Evolutionary conservation across 495 filamentous ascomycete genomes (phyloP), one percentile per base, ranked within the genome.

Genomic region (Aspergillus sclerotioniger): DNA sequence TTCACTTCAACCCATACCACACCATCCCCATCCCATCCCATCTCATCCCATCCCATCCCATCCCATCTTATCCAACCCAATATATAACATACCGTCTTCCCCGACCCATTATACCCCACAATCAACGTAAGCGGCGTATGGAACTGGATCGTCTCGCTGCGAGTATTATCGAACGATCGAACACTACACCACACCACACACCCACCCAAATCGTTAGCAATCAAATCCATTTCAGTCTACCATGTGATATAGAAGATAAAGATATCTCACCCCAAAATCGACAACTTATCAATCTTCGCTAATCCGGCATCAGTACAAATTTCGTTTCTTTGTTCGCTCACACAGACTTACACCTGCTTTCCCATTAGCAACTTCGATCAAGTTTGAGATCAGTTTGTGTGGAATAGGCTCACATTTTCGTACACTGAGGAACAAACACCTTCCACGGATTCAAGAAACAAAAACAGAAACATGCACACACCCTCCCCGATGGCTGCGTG

Each of bases 31-130:
- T 25, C 25, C 25, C 25, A 25, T 5, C 25, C 25, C 25, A 25
- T 25, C 25, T 25, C 25, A 25, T 25, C 25, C 25, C 2, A 3
- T 5, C 25, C n/a, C n/a, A n/a, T 25, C 25, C 25, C 25, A 25
- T 5, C 25, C 25, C 25, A 25, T 25, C 25, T 25, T 5, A 25
- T 25, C 25, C 25, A 25, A 3, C 25, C 25, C n/a, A n/a, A n/a
- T n/a, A n/a, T n/a, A n/a, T n/a, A 25, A 25, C 46, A 12, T 73
- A 85, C 83, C 46, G 94, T 98, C 76, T 98, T 98, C 44, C 95
- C 94, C 8, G 92, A 96, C 55, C 94, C 94, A 79, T 98, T 98
- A 65, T 90, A 90, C 44, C 94, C 94, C 53, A 98, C 94, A 60
- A 98, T 98, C 51, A 98, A 80, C 8, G 94, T 98, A 32, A 98